A percentile compares a stretch with the other conserved stretches of the same genome.
phyloP scores from a whole-genome alignment of 352 stramenopile genomes.

The Phytophthora capsici region DNA sequence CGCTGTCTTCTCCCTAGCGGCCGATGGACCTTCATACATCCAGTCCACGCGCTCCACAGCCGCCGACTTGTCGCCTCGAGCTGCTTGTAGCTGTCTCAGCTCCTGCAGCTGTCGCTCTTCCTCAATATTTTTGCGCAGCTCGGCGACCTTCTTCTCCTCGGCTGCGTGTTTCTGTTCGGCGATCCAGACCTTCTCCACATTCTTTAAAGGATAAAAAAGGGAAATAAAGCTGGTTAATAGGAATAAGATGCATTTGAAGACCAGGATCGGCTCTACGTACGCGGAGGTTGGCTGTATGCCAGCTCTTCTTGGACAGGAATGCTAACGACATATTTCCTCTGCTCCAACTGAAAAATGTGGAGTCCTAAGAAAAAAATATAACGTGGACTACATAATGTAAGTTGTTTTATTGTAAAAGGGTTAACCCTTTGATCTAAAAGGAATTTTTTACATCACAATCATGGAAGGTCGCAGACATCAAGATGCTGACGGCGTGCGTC shows the following conservation, averaged over 20 bases:
- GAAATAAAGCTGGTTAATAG: not conserved
- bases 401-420: too few relatives aligned
- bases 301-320: conserved; percentile 98
- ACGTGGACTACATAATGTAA: too few relatives aligned
- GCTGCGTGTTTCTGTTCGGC: conserved; percentile 95
- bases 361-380: too few relatives aligned
- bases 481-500: conserved; percentile 16
- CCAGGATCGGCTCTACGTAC: conserved; percentile 43
- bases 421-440: too few relatives aligned
- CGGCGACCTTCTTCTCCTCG: conserved; percentile 93
- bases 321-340: conserved; percentile 76
- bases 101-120: conserved; percentile 96
- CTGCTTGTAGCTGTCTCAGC: conserved; percentile 91
- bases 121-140: conserved; percentile 97
- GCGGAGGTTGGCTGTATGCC: conserved; percentile 95
- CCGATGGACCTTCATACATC: conserved; percentile 97
- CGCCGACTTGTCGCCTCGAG: conserved; percentile 81
- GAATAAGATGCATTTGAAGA: not conserved
- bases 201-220: conserved; percentile 50
- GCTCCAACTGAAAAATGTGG: too few relatives aligned
- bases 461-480: conserved; percentile 30
- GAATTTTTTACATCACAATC: too few relatives aligned
- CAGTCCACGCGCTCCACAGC: conserved; percentile 92
- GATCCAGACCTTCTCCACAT: conserved; percentile 98
- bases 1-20: conserved; percentile 60